These are phyloP conservation scores for Trichophyton equinum DNA, from an alignment of 2,329 filamentous ascomycete genomes.

Conservation along the genomic window DNA sequence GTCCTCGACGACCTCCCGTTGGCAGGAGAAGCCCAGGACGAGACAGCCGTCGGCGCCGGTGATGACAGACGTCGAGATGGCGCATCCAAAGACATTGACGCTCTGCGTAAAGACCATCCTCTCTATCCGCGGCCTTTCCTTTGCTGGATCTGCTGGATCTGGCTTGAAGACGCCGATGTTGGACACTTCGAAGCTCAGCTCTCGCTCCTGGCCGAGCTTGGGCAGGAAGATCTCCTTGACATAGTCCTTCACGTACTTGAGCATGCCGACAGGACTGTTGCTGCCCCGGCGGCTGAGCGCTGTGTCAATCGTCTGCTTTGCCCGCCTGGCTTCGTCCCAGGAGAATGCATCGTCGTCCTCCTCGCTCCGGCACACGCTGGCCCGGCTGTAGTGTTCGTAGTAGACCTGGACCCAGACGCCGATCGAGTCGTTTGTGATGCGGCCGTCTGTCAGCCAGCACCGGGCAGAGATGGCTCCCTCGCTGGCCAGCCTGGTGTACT, in stretches of 20 bases:
- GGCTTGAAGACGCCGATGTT: conserved; percentile 32
- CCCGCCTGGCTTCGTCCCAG: conserved; percentile 24
- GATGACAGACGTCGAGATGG: conserved; percentile 29
- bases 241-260: conserved; percentile 32
- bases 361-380: conserved; percentile 13
- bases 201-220: conserved; percentile 29
- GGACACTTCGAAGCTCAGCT: conserved; percentile 33
- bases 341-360: conserved; percentile 15
- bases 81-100: conserved; percentile 26
- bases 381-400: conserved; percentile 13
- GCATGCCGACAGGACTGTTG: conserved; percentile 26
- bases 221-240: conserved; percentile 24
- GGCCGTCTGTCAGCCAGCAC: conserved; percentile 22
- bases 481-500: conserved; percentile 23
- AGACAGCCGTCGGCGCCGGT: conserved; percentile 36
- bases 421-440: conserved; percentile 26
- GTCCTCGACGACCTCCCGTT: conserved; percentile 9
- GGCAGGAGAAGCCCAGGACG: conserved; percentile 32
- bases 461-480: conserved; percentile 29
- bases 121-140: conserved; percentile 20
- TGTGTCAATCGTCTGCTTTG: conserved; percentile 21
- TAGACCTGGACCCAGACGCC: conserved; percentile 29
- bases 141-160: neutral
- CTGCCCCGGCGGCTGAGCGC: conserved; percentile 20
- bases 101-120: conserved; percentile 37